Conservation (phyloP, 805 yeast species). For the Torulaspora maleeae region DNA sequence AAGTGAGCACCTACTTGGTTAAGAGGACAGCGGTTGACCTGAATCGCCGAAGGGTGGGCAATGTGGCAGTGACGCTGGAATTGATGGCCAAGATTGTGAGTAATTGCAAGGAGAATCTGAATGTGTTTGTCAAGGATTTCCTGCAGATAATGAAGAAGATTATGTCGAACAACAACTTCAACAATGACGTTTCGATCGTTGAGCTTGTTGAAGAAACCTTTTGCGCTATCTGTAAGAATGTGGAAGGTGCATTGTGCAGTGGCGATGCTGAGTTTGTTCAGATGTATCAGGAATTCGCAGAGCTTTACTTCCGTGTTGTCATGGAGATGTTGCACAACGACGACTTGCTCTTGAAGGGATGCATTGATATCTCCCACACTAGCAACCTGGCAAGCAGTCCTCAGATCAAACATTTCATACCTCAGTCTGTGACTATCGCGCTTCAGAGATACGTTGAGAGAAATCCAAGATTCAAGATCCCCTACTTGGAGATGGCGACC, state of each 20-base stretch:
- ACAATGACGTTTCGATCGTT: conserved; percentile 58
- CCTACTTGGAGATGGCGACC: conserved; percentile 11
- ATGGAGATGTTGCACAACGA: conserved; percentile 26
- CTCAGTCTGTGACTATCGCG: conserved; percentile 24
- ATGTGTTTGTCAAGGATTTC: conserved; percentile 70
- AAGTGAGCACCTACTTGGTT: conserved; percentile 67
- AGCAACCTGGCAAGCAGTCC: conserved; percentile 30
- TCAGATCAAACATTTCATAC: conserved; percentile 26
- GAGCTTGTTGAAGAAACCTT: conserved; percentile 50
- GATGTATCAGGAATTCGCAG: conserved; percentile 40
- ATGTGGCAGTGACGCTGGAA: conserved; percentile 73
- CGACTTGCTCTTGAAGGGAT: conserved; percentile 31
- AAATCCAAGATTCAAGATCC: conserved; percentile 21
- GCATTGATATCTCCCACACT: conserved; percentile 31
- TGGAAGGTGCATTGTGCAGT: conserved; percentile 58
- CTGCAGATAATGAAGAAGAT: conserved; percentile 54
- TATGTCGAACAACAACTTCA: conserved; percentile 36
- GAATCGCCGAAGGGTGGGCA: conserved; percentile 62
- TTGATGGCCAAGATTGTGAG: conserved; percentile 65
- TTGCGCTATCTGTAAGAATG: conserved; percentile 43
- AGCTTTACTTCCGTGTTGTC: conserved; percentile 29
- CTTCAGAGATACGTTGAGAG: conserved; percentile 29
- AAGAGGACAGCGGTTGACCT: conserved; percentile 60
- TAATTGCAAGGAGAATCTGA: conserved; percentile 77
- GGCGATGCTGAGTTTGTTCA: conserved; percentile 59